Conservation (phyloP, 2,329 filamentous ascomycete species). For the Massarina eburnea region DNA sequence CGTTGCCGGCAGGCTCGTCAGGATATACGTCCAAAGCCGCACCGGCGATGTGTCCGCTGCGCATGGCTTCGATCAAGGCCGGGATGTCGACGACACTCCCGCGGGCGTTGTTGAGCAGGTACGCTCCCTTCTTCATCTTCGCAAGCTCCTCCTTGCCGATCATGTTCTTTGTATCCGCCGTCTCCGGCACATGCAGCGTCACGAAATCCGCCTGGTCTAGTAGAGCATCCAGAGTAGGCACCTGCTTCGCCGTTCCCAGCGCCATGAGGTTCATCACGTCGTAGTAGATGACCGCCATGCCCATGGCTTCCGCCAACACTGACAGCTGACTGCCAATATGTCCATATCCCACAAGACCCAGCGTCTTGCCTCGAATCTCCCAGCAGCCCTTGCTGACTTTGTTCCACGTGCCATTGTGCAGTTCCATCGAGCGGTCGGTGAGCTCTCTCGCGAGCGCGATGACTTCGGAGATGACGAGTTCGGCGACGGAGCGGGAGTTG, state of each 20-base stretch:
- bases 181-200: conserved; percentile 90
- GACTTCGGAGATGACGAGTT: conserved; percentile 92
- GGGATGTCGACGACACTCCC: conserved; percentile 94
- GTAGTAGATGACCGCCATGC: conserved; percentile 97
- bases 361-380: conserved; percentile 96
- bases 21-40: conserved; percentile 97
- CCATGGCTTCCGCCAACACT: conserved; percentile 94
- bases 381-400: conserved; percentile 96
- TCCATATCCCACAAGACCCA: conserved; percentile 95
- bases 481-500: conserved; percentile 95
- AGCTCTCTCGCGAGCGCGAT: conserved; percentile 90
- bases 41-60: conserved; percentile 82
- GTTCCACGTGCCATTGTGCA: conserved; percentile 95
- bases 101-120: conserved; percentile 94
- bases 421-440: conserved; percentile 87
- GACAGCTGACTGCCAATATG: conserved; percentile 97
- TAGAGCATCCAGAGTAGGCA: conserved; percentile 74
- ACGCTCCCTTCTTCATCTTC: conserved; percentile 89
- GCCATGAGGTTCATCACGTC: conserved; percentile 95
- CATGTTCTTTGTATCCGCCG: conserved; percentile 90
- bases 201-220: conserved; percentile 85
- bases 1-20: conserved; percentile 89
- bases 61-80: conserved; percentile 84
- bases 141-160: conserved; percentile 78
- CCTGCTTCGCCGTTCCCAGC: conserved; percentile 82